Conservation (phyloP, 805 yeast species). For the Myxozyma geophila region DNA sequence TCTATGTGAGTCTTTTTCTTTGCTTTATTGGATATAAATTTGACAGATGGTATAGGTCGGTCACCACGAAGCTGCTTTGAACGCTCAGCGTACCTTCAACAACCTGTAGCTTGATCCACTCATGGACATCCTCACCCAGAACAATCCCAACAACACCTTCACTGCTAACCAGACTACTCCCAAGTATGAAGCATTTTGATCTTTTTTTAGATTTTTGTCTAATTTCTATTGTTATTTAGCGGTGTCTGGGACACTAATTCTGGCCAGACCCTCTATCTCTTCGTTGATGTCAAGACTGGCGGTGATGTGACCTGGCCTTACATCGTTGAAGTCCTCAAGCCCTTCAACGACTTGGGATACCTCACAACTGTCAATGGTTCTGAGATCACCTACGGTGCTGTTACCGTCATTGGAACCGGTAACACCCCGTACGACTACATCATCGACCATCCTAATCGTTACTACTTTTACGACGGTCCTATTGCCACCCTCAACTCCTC, state of each 20-base stretch:
- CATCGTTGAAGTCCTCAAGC: conserved; percentile 53
- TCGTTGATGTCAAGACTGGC: conserved; percentile 65
- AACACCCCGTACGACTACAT: conserved; percentile 57
- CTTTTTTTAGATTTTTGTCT: neutral
- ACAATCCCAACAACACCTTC: conserved; percentile 48
- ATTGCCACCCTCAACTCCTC: conserved; percentile 41
- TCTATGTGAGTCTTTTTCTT: conserved; percentile 39
- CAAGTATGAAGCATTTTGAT: conserved; percentile 12
- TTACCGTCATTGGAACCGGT: conserved; percentile 70
- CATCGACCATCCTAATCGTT: conserved; percentile 39
- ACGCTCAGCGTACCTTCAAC: conserved; percentile 53
- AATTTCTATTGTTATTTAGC: conserved; percentile 20
- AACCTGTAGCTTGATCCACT: conserved; percentile 60
- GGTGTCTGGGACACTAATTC: conserved; percentile 54
- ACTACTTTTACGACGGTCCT: conserved; percentile 61
- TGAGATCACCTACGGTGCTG: conserved; percentile 54
- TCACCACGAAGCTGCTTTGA: conserved; percentile 57
- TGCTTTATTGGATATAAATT: neutral
- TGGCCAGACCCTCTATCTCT: conserved; percentile 59
- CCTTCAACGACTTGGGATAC: conserved; percentile 55
- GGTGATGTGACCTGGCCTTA: conserved; percentile 52
- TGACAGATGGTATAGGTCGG: conserved; percentile 57
- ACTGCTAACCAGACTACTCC: conserved; percentile 29
- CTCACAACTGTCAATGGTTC: conserved; percentile 55
- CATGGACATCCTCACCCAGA: conserved; percentile 52